Conservation (phyloP, 441 rosid genomes). For the Brassica hybrid region DNA sequence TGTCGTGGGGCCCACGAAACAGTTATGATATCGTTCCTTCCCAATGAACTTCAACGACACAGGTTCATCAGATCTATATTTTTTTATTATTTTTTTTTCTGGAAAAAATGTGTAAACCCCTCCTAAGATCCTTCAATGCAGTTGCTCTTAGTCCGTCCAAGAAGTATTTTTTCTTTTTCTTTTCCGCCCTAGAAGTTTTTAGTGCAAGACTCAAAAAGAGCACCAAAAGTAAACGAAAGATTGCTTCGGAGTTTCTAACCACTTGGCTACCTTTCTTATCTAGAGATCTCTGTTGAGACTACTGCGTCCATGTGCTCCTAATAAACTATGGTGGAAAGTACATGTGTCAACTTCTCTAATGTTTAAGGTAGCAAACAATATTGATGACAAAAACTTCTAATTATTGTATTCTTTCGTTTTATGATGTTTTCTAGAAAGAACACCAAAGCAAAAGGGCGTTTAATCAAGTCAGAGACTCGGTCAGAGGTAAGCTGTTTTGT, state of each 20-base stretch:
- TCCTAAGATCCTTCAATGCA: too few relatives aligned
- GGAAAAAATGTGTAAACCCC: too few relatives aligned
- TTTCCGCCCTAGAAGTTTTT: too few relatives aligned
- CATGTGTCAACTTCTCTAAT: not conserved
- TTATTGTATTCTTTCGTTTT: not conserved
- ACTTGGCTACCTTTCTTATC: slow-evolving; percentile 87
- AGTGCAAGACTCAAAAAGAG: too few relatives aligned
- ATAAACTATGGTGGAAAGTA: not conserved
- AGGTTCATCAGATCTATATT: too few relatives aligned
- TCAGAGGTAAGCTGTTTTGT: not conserved
- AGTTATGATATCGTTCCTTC: too few relatives aligned
- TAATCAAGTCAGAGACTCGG: not conserved
- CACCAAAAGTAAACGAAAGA: too few relatives aligned
- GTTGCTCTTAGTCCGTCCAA: too few relatives aligned
- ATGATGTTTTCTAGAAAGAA: not conserved
- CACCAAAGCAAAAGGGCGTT: not conserved
- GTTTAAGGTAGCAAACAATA: not conserved
- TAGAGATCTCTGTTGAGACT: slow-evolving; percentile 67
- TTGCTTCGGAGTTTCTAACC: slow-evolving; percentile 79
- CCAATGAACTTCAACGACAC: too few relatives aligned
- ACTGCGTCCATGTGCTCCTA: slow-evolving; percentile 53
- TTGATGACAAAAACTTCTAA: not conserved
- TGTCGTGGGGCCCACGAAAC: too few relatives aligned
- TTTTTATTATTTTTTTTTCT: too few relatives aligned
- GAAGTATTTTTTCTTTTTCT: too few relatives aligned